Evolutionary conservation across 768 basidiomycete genomes (phyloP).

Genomic region (Lactarius indigo): DNA sequence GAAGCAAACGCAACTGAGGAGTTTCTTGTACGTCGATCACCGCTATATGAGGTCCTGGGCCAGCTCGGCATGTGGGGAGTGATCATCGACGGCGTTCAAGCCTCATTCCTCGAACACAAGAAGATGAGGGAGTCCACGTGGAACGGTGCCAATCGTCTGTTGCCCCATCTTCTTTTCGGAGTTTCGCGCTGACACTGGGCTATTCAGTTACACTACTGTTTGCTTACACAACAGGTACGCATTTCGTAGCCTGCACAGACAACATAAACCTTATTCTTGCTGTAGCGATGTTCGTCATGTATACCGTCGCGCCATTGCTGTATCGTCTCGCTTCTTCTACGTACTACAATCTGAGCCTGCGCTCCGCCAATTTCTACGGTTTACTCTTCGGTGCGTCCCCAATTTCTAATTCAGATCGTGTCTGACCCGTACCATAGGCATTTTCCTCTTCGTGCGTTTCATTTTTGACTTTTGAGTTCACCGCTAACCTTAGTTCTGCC

Average conservation of each 20-base stretch:
- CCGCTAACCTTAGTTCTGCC: conserved; percentile 7
- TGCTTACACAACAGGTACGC: conserved; percentile 45
- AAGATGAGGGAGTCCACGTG: conserved; percentile 64
- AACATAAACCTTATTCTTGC: background rate
- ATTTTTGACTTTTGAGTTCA: background rate
- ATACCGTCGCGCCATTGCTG: conserved; percentile 80
- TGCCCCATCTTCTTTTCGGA: background rate
- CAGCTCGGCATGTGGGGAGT: conserved; percentile 85
- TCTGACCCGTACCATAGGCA: conserved; percentile 30
- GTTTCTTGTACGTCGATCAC: conserved; percentile 74
- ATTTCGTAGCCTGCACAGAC: background rate
- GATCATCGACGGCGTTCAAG: conserved; percentile 74
- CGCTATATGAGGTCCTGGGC: conserved; percentile 85
- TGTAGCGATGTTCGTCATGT: conserved; percentile 76
- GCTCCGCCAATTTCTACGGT: conserved; percentile 85
- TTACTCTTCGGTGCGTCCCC: conserved; percentile 57
- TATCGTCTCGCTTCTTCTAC: conserved; percentile 87
- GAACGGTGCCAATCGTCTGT: conserved; percentile 66
- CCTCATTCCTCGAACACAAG: conserved; percentile 68
- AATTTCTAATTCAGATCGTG: background rate
- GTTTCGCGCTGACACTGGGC: conserved; percentile 13
- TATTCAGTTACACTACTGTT: conserved; percentile 47
- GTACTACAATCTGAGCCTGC: conserved; percentile 78
- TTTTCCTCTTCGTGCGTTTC: conserved; percentile 50
- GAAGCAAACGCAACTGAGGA: conserved; percentile 87